Evolutionary conservation across 1,284 basidiomycete species (phyloP), one percentile per base, ranked within the genome.

Genomic region (Nidula niveotomentosa): DNA sequence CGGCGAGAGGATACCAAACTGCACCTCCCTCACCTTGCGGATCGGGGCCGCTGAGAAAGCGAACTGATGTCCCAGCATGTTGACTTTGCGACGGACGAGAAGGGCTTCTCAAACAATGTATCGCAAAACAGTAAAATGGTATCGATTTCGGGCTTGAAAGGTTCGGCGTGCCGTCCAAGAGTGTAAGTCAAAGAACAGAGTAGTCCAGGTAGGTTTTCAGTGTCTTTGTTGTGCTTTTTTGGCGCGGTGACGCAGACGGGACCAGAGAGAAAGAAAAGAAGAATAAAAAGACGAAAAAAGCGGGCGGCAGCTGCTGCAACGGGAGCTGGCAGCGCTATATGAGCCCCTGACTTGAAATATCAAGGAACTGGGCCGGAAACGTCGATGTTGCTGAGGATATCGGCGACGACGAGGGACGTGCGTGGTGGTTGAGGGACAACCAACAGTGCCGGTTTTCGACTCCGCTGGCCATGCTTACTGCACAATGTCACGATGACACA

Each of bases 1-100:
- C n/a, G 97, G 97, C 52, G 95, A 97, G 68, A 99, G 86, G 64
- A 99, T 95, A 69, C 97, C 96, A 78, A 99, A 99, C 75, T 99
- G 97, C 58, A 99, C 96, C 78, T 98, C 96, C 78, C 90, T 92
- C 65, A 98, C 94, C 75, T 92, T 91, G 74, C 91, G 88, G 74
- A 96, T 84, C 41, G 96, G 96, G 56, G 95, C 95, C 68, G 92
- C 89, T 45, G 95, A 98, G 73, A 88, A 92, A 61, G 95, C 90
- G 65, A 93, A 93, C 71, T 90, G 88, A 73, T 92, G 90, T 60
- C 90, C 90, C 58, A 91, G 78, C 90, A 92, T 91, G 73, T 52
- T 69, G 61, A 51, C 44, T 63, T 56, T 58, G 51, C 48, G 48
- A 56, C 52, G 47, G 54, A 48, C 48, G 55, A 30, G 18, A 10